These are phyloP conservation scores for Rugonectria rugulosa DNA, from an alignment of 2,329 filamentous ascomycete genomes.

Conservation along the genomic window DNA sequence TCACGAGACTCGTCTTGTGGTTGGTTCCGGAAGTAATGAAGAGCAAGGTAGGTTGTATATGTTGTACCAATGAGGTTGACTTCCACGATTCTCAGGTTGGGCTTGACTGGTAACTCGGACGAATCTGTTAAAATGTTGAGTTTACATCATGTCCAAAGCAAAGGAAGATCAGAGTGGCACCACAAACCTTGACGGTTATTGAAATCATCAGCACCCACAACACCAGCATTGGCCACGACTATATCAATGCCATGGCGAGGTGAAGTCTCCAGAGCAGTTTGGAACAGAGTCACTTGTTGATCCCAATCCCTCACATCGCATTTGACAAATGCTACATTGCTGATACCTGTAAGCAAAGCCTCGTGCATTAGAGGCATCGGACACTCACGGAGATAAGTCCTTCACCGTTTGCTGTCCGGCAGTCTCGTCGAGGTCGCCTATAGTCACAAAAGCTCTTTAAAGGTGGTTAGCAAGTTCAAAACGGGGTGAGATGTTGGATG, in stretches of 20 bases:
- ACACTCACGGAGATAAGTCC: constrained; percentile 8
- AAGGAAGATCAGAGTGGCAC: too few species aligned
- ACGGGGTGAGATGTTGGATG: not conserved
- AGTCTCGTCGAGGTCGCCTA: constrained; percentile 11
- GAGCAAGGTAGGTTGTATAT: constrained; percentile 15
- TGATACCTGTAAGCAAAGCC: not conserved
- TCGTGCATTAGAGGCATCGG: too few species aligned
- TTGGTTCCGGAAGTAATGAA: constrained; percentile 16
- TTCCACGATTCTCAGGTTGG: constrained; percentile 13
- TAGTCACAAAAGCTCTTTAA: constrained; percentile 11
- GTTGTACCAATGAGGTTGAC: constrained; percentile 11
- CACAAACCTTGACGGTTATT: not conserved
- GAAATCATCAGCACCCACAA: constrained; percentile 28
- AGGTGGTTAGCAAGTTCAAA: not conserved
- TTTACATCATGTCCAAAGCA: not conserved
- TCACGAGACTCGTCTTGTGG: constrained; percentile 4
- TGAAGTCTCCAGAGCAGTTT: constrained; percentile 45
- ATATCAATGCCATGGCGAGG: constrained; percentile 50
- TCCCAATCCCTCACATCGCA: constrained; percentile 53
- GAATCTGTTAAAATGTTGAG: not conserved
- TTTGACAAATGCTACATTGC: constrained; percentile 40
- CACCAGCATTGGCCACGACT: constrained; percentile 56
- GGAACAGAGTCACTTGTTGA: constrained; percentile 48
- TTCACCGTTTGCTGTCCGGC: not conserved
- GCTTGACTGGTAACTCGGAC: not conserved